Conservation (phyloP, 768 basidiomycete species). For the Gymnopilus dilepis region DNA sequence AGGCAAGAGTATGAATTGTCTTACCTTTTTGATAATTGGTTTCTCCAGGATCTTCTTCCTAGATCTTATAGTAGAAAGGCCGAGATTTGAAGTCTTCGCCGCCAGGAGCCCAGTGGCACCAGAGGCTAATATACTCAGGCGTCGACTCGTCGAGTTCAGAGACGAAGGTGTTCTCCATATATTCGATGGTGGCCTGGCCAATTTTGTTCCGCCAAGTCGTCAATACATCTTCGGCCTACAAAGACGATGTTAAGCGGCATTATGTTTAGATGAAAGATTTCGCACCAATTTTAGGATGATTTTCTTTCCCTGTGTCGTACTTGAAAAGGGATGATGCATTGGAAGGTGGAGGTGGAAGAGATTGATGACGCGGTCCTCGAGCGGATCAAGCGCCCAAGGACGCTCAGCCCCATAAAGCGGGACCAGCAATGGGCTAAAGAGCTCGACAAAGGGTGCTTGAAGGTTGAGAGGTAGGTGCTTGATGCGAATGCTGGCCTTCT, state of each 20-base stretch:
- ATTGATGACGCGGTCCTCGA: neutral
- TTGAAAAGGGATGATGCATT: neutral
- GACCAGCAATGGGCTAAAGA: neutral
- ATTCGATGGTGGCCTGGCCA: neutral
- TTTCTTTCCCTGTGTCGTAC: neutral
- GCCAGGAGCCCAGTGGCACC: neutral
- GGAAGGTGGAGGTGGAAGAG: neutral
- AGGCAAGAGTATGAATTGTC: no score
- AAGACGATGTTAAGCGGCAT: neutral
- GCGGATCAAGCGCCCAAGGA: neutral
- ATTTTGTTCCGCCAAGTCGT: slow-evolving; percentile 1
- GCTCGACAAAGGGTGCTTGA: neutral
- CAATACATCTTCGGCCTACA: neutral
- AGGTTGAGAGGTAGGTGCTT: neutral
- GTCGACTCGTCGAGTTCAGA: neutral
- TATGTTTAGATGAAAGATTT: neutral
- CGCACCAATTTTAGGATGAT: neutral
- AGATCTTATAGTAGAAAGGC: neutral
- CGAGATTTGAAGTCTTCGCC: neutral
- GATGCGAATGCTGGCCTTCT: neutral
- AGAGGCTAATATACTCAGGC: neutral
- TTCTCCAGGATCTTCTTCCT: no score
- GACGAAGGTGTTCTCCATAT: neutral
- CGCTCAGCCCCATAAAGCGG: neutral
- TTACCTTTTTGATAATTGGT: no score